A percentile compares a stretch with the other conserved stretches of the same genome.
Evolutionary conservation across 768 basidiomycete genomes (phyloP).

Genomic region (Leccinum broughii): DNA sequence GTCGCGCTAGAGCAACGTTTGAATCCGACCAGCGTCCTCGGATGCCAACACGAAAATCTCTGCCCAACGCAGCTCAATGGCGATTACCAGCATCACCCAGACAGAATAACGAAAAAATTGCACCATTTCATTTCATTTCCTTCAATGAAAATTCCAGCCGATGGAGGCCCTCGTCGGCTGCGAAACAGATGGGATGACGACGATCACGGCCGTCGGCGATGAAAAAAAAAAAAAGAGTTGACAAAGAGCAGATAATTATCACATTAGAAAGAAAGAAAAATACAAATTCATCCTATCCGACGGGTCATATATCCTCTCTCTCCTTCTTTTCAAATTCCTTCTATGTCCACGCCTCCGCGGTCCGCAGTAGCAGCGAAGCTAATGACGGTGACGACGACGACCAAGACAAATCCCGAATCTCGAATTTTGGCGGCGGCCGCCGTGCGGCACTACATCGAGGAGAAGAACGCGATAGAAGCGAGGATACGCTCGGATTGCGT

Average conservation of each 20-base stretch:
- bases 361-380: not conserved
- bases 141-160: too few relatives aligned
- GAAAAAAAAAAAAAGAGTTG: not conserved
- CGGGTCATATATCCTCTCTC: too few relatives aligned
- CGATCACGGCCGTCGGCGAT: not conserved
- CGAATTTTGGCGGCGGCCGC: slow-evolving; percentile 1
- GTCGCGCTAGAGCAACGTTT: too few relatives aligned
- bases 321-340: not conserved
- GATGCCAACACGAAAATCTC: not conserved
- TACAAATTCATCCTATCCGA: not conserved
- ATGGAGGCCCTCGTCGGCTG: not conserved
- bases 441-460: not conserved
- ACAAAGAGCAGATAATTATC: not conserved
- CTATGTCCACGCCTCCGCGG: not conserved
- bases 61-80: not conserved
- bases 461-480: slow-evolving; percentile 18
- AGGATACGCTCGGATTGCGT: slow-evolving; percentile 9
- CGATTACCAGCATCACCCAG: not conserved
- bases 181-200: not conserved
- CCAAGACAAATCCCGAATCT: slow-evolving; percentile 7
- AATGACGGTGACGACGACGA: not conserved
- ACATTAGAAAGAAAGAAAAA: not conserved
- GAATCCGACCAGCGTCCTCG: not conserved
- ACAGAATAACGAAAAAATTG: too few relatives aligned
- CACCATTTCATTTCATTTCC: not conserved